phyloP scores from a whole-genome alignment of 345 rosid genomes.

The Eucalyptus sp. region DNA sequence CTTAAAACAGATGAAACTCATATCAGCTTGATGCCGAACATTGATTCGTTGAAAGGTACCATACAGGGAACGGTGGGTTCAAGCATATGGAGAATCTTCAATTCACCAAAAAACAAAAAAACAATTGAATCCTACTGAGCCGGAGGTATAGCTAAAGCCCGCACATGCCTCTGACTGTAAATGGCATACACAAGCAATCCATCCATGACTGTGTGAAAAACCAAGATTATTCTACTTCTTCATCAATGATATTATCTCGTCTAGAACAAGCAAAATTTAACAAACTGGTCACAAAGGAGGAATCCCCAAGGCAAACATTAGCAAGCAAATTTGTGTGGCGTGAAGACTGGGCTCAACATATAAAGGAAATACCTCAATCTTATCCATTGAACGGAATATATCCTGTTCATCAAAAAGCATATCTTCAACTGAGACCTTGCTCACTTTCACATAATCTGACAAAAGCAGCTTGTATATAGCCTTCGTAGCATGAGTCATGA shows the following conservation, averaged over 20 bases:
- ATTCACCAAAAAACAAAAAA: neutral
- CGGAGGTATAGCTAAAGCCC: neutral
- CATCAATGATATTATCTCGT: neutral
- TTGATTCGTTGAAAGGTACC: neutral
- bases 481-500: constrained; percentile 98
- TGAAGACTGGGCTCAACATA: neutral
- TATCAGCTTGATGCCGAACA: neutral
- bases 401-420: constrained; percentile 94
- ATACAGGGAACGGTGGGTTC: neutral
- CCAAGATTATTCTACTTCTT: neutral
- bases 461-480: constrained; percentile 80
- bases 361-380: constrained; percentile 56
- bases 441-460: constrained; percentile 93
- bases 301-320: neutral
- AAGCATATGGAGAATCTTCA: neutral
- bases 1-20: neutral
- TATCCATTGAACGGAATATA: constrained; percentile 83
- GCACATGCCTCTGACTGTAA: neutral
- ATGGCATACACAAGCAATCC: neutral
- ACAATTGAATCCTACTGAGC: neutral
- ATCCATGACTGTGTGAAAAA: neutral
- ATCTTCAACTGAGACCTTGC: constrained; percentile 96
- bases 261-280: neutral
- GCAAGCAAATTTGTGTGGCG: neutral
- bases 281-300: neutral